Evolutionary conservation across 768 basidiomycete species (phyloP).

Genomic region (Botryobasidium botryosum): DNA sequence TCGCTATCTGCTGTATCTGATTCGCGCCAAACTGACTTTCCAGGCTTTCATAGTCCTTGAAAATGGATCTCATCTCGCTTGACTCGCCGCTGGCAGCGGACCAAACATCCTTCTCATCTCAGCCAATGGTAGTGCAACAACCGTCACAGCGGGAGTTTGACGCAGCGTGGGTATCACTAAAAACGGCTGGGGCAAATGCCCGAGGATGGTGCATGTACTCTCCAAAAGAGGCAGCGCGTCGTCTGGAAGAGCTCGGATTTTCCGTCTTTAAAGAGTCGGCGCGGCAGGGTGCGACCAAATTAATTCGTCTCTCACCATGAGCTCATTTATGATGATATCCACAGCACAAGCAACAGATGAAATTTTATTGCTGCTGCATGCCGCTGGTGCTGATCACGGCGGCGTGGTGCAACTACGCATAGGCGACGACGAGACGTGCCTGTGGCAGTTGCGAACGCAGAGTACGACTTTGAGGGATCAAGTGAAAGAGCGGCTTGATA

Average conservation of each 20-base stretch:
- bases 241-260: slow-evolving; percentile 18
- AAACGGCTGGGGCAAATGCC: slow-evolving; percentile 14
- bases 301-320: neutral
- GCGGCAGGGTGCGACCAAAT: neutral
- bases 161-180: slow-evolving; percentile 35
- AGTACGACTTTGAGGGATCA: too few relatives aligned
- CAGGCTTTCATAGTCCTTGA: slow-evolving; percentile 16
- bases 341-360: neutral
- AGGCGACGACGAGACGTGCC: slow-evolving; percentile 12
- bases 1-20: too few relatives aligned
- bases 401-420: slow-evolving; percentile 10
- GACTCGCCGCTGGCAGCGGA: slow-evolving; percentile 53
- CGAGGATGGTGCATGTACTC: slow-evolving; percentile 57
- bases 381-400: neutral
- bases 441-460: slow-evolving; percentile 14
- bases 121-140: slow-evolving; percentile 2
- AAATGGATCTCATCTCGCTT: slow-evolving; percentile 49
- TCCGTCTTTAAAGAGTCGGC: neutral
- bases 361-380: slow-evolving; percentile 1
- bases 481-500: too few relatives aligned
- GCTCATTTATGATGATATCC: neutral
- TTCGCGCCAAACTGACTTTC: neutral
- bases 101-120: slow-evolving; percentile 11
- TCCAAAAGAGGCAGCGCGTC: slow-evolving; percentile 35
- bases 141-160: slow-evolving; percentile 25